Evolutionary conservation across 2,329 filamentous ascomycete species (phyloP).

Genomic region (Aspergillus hiratsukae): DNA sequence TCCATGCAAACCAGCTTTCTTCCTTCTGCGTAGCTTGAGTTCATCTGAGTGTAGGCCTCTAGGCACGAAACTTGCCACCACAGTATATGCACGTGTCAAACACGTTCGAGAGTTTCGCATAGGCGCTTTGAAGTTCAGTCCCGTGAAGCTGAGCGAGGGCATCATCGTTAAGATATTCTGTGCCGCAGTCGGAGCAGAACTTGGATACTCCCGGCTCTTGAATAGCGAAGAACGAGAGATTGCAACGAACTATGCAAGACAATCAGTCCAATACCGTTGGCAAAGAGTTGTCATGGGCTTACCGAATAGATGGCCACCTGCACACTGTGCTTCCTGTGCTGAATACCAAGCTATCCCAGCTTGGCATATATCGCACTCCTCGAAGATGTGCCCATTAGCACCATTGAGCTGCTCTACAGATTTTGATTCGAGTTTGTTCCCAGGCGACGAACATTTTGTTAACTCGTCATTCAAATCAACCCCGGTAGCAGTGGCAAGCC

Average conservation of each 20-base stretch:
- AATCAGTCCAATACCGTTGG: slow-evolving; percentile 4
- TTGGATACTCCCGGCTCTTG: slow-evolving; percentile 52
- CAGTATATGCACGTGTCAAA: slow-evolving; percentile 36
- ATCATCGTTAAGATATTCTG: slow-evolving; percentile 47
- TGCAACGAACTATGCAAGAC: slow-evolving; percentile 46
- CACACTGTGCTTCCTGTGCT: slow-evolving; percentile 45
- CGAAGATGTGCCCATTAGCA: slow-evolving; percentile 30
- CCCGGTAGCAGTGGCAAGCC: slow-evolving; percentile 22
- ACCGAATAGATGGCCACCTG: slow-evolving; percentile 50
- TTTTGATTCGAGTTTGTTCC: slow-evolving; percentile 20
- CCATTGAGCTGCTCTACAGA: slow-evolving; percentile 16
- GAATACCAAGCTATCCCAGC: slow-evolving; percentile 46
- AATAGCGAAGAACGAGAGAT: slow-evolving; percentile 51
- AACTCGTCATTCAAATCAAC: slow-evolving; percentile 32
- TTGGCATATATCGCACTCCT: slow-evolving; percentile 52
- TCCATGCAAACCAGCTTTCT: not conserved
- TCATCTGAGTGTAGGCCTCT: not conserved
- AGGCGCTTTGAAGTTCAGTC: slow-evolving; percentile 16
- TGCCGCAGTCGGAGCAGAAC: slow-evolving; percentile 50
- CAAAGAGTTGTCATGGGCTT: slow-evolving; percentile 11
- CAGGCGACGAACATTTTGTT: slow-evolving; percentile 17
- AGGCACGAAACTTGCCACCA: slow-evolving; percentile 30
- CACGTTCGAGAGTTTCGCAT: slow-evolving; percentile 22
- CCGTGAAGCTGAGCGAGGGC: slow-evolving; percentile 18
- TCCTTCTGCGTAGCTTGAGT: not conserved